Base-by-base conservation (phyloP, 148 eudicot genomes). In the Agrostemma githago region DNA sequence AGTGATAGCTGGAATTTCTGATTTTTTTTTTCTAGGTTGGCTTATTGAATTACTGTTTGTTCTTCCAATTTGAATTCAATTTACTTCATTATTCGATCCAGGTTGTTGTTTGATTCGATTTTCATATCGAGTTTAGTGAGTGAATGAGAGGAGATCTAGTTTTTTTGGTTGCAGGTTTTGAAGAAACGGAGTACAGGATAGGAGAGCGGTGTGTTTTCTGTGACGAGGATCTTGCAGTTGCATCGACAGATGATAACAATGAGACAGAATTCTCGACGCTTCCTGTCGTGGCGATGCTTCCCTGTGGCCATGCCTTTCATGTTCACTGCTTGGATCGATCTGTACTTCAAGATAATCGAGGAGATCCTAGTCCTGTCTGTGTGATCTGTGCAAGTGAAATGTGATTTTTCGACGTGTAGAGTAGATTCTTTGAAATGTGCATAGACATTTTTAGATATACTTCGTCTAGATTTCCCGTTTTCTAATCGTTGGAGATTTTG, bases 241-340 rank as follows among this genome's bases (percentile, higher is more conserved):
- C 76, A 64, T 59, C 79, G 65, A 71, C 26, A 0, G 74, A 63
- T 5, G 60, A 58, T 20, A 11, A 34, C 21, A 11, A 10, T 34
- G 72, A 66, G 48, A 60, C 39, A 0, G 77, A 34, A 74, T 73
- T 34, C 72, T 76, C 72, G 58, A 12, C 38, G 5, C 66, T 75
- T 71, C 82, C 88, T 53, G 85, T 59, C 2, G 86, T 80, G 56
- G 79, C 85, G 7, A 51, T 83, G 79, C 76, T 87, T 72, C 40
- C 81, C 74, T 85, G 90, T 76, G 87, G 90, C 8, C 90, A 87
- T 78, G 70, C 41, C 62, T 85, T 83, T 71, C 90, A 87, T 68
- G 44, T 38, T 26, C 12, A 72, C 20, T 87, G 90, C 72, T 70
- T 85, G 19, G 73, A 74, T 40, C 8, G 44, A 17, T 62, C 73